A percentile compares a stretch with the other conserved stretches of the same genome.
phyloP scores from a whole-genome alignment of 2,329 filamentous ascomycete species.

The Monilinia polystroma region DNA sequence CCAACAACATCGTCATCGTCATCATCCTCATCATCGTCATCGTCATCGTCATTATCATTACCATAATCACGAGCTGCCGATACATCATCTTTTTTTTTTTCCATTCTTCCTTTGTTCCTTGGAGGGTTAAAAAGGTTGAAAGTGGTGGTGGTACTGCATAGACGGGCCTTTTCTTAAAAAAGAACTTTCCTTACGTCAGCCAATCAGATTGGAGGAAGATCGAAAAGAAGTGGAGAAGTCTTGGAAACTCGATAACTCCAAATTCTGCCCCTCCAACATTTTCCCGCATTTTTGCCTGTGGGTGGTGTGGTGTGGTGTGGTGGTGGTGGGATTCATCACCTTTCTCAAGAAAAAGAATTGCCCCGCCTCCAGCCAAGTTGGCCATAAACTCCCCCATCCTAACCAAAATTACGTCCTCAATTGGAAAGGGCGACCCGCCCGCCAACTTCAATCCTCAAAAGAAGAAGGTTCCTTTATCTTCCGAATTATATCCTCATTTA shows the following conservation, averaged over 20 bases:
- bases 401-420: conserved; percentile 26
- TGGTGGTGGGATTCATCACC: neutral
- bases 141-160: conserved; percentile 15
- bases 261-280: conserved; percentile 16
- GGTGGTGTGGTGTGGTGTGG: neutral
- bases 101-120: neutral
- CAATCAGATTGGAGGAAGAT: neutral
- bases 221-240: neutral
- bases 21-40: neutral
- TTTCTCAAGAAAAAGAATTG: neutral
- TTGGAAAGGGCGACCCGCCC: conserved; percentile 24
- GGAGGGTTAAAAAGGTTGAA: neutral
- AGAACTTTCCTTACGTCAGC: neutral
- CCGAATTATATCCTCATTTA: conserved; percentile 8
- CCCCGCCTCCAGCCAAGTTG: conserved; percentile 23
- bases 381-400: conserved; percentile 20
- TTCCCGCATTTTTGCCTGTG: neutral
- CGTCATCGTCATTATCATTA: neutral
- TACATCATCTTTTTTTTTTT: no score
- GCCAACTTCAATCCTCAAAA: conserved; percentile 7
- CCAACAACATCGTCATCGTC: neutral
- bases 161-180: conserved; percentile 22
- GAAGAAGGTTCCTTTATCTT: conserved; percentile 7
- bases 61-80: neutral
- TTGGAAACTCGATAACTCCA: neutral